These are phyloP conservation scores for Lactarius akahatsu DNA, from an alignment of 768 basidiomycete genomes.

Conservation along the genomic window DNA sequence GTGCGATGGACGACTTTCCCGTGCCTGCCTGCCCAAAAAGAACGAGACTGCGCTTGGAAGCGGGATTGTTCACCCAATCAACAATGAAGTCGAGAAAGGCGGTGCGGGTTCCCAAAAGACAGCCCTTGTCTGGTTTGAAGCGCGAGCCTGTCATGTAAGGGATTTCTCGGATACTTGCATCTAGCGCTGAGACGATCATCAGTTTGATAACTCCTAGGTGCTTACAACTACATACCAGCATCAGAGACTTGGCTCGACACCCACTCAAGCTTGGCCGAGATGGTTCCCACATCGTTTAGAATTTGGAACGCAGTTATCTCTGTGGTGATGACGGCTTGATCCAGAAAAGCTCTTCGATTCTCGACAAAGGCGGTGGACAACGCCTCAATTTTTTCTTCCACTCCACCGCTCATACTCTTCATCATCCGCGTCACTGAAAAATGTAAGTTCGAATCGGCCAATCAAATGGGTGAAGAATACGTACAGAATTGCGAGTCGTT, in stretches of 20 bases:
- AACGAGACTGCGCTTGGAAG: background rate
- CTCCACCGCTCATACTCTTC: background rate
- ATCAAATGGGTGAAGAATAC: background rate
- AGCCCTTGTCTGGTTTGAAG: background rate
- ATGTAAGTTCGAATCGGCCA: background rate
- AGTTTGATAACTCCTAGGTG: background rate
- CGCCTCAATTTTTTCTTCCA: background rate
- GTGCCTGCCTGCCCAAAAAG: constrained; percentile 1
- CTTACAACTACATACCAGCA: background rate
- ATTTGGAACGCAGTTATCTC: constrained; percentile 1
- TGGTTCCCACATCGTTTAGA: background rate
- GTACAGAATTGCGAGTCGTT: background rate
- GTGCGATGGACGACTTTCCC: background rate
- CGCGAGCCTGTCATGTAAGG: background rate
- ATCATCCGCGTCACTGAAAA: background rate
- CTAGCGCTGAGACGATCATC: background rate
- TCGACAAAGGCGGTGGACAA: background rate
- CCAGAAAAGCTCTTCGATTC: background rate
- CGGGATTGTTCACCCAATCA: background rate
- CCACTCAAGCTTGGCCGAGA: background rate
- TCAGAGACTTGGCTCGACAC: background rate
- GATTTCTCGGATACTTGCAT: background rate
- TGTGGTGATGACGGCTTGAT: background rate
- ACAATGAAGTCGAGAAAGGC: background rate
- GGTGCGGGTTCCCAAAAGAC: background rate